Evolutionary conservation across 2,329 filamentous ascomycete genomes (phyloP), one percentile per base, ranked within the genome.

Genomic region (Colletotrichum lindemuthianum): DNA sequence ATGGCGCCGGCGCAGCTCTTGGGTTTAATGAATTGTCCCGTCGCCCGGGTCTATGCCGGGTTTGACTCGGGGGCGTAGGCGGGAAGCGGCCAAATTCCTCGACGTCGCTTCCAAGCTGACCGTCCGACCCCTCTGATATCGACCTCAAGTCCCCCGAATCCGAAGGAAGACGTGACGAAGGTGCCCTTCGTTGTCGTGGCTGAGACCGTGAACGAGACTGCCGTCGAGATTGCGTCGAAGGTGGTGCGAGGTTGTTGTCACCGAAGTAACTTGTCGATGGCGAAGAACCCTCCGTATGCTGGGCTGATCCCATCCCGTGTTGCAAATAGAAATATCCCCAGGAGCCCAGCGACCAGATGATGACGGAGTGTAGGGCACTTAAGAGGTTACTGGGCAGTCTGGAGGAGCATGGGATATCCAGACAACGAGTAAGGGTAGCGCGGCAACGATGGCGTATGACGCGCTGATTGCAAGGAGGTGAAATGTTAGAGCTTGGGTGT

Each of bases 301-400:
- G 63, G 63, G 63, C 63, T 39, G 63, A 52, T 52, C 61, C 63
- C 63, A 65, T 65, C 51, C 51, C 51, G 63, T 57, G 33, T 34
- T 16, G 40, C 40, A 36, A 16, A 47, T 56, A 40, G 36, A 16
- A 34, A 39, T 40, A 8, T 63, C 40, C 15, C 32, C 15, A 45
- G 33, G 32, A 33, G 15, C 16, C 32, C 15, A 6, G 6, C 15
- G 3, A 33, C 32, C 9, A 33, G 40, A 48, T 34, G 45, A 61
- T 8, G 63, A 56, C 47, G 58, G 58, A 45, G 32, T 57, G n/a
- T 52, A 39, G 10, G 32, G 12, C 43, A 33, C 34, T 55, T 52
- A 52, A 57, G 47, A 48, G 51, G 24, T 24, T 12, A n/a, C n/a
- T 50, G 37, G 45, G 8, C 6, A 34, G n/a, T 34, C 37, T 16